phyloP scores from a whole-genome alignment of 2,329 filamentous ascomycete genomes.

The Aureobasidium musti region DNA sequence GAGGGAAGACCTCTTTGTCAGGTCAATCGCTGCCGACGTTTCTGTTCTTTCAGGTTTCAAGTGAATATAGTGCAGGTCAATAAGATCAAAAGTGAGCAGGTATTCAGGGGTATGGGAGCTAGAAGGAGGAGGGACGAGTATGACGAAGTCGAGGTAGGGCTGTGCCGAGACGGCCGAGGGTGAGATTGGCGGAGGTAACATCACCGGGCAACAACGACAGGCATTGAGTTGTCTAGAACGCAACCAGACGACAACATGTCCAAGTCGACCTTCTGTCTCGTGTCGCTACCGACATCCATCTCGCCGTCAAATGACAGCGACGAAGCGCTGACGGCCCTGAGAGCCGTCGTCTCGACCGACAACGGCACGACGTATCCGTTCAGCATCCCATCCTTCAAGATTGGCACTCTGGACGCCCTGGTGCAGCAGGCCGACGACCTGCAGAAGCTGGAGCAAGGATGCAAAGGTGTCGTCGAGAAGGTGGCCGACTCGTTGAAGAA shows the following conservation, averaged over 20 bases:
- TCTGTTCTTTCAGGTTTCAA: neutral
- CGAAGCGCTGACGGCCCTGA: constrained; percentile 76
- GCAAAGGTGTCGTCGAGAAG: constrained; percentile 81
- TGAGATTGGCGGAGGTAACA: constrained; percentile 23
- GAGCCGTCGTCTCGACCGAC: constrained; percentile 70
- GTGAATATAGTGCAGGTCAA: neutral
- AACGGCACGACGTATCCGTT: constrained; percentile 77
- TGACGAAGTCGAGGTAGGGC: constrained; percentile 14
- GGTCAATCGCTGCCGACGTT: too few species aligned
- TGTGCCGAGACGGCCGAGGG: constrained; percentile 15
- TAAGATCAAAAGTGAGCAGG: too few species aligned
- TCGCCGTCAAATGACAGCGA: constrained; percentile 77
- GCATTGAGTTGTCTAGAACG: neutral
- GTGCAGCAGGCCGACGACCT: constrained; percentile 97
- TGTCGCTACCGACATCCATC: constrained; percentile 87
- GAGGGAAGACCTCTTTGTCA: neutral
- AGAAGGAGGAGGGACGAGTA: neutral
- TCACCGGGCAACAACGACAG: constrained; percentile 22
- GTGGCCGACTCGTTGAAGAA: constrained; percentile 81
- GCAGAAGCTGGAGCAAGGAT: constrained; percentile 78
- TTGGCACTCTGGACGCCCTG: constrained; percentile 90
- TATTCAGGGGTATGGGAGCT: neutral
- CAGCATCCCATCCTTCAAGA: constrained; percentile 90
- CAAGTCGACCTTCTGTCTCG: constrained; percentile 72
- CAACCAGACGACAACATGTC: constrained; percentile 41